phyloP scores from a whole-genome alignment of 2,329 filamentous ascomycete species.

The Talaromyces sp. region DNA sequence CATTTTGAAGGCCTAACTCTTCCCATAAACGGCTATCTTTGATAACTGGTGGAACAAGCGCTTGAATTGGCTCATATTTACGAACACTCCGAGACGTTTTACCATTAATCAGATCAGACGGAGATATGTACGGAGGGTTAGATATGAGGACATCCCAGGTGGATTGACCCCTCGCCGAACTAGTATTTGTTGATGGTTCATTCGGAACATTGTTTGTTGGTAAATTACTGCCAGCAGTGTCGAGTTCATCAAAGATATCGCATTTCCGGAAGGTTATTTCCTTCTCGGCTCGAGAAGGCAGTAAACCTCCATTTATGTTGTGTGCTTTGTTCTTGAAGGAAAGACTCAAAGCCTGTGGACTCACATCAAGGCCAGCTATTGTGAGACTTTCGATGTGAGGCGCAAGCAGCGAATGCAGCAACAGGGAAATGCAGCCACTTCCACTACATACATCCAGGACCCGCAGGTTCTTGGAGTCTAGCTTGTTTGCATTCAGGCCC shows the following conservation, averaged over 20 bases:
- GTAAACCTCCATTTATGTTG: slow-evolving; percentile 36
- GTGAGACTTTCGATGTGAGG: slow-evolving; percentile 37
- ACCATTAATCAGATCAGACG: slow-evolving; percentile 49
- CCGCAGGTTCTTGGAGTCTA: slow-evolving; percentile 36
- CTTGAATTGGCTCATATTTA: slow-evolving; percentile 71
- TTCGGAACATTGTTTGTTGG: neutral
- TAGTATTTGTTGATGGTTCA: neutral
- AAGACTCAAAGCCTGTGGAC: slow-evolving; percentile 57
- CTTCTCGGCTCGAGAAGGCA: slow-evolving; percentile 20
- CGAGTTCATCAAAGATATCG: slow-evolving; percentile 30
- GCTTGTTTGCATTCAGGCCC: neutral
- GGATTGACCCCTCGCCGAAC: neutral
- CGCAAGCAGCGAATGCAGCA: slow-evolving; percentile 59
- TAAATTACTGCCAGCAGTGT: slow-evolving; percentile 9
- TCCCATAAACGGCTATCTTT: neutral
- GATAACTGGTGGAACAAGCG: slow-evolving; percentile 59
- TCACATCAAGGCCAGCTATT: slow-evolving; percentile 70
- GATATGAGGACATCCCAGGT: slow-evolving; percentile 65
- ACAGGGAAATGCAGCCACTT: slow-evolving; percentile 80
- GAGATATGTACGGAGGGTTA: slow-evolving; percentile 89
- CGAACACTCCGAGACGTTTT: slow-evolving; percentile 69
- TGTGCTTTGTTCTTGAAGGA: slow-evolving; percentile 57
- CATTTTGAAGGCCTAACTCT: neutral
- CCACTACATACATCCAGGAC: slow-evolving; percentile 87
- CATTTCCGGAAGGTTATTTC: slow-evolving; percentile 44